Evolutionary conservation across 2,329 filamentous ascomycete genomes (phyloP), one percentile per base, ranked within the genome.

Genomic region (Fusarium subglutinans): DNA sequence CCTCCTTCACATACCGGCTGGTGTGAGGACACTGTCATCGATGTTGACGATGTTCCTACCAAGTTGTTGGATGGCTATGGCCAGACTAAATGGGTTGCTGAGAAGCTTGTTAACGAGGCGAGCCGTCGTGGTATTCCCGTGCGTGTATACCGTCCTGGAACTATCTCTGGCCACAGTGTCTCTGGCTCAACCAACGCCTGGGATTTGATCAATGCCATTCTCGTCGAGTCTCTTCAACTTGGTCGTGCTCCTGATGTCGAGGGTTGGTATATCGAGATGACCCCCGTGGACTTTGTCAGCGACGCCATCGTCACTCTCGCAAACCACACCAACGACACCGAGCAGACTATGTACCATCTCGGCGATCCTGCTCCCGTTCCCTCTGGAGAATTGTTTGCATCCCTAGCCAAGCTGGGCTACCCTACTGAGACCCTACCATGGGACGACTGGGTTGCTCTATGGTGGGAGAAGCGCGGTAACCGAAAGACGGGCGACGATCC

Each of bases 211-310:
- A 94, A 92, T 59, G 93, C 93, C 1, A 81, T 96, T 63, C 87
- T 95, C 33, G 91, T 95, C 4, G 93, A 95, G 79, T 95, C 93
- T 0, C 86, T 95, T 43, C 90, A 92, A 59, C 86, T 95, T 8
- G 93, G 93, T 11, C 88, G 89, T 74, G 89, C 89, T 3, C 93
- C 93, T 0, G 87, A 93, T 60, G 90, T 95, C 8, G 87, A 92
- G 56, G 90, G 90, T 47, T 96, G 93, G 93, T 89, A 91, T 56
- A 89, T 92, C 3, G 93, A 96, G 83, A 95, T 95, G 93, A 95
- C 93, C 0, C 93, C 93, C 0, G 93, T 94, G 20, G 93, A 96
- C 81, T 95, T 94, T 77, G 92, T 95, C 66, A 93, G 91, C 82
- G 90, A 90, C 72, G 90, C 92, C 8, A 93, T 96, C 73, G 84